These are phyloP conservation scores for Clarireedia monteithiana DNA, from an alignment of 2,329 filamentous ascomycete genomes.

Conservation along the genomic window DNA sequence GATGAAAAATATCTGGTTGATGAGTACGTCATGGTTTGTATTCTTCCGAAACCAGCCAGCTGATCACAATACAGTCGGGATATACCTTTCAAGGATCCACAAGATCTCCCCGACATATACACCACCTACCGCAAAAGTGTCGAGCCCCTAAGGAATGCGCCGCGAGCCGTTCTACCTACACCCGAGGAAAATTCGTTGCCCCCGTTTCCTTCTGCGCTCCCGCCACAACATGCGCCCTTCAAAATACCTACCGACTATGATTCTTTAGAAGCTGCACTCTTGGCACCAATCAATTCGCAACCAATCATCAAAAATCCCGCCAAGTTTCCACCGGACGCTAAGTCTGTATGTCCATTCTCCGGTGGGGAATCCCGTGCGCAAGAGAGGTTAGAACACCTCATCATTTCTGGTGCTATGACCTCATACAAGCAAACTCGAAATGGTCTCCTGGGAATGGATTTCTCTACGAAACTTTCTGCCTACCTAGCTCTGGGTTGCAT, in stretches of 20 bases:
- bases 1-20: slow-evolving; percentile 77
- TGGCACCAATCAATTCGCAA: slow-evolving; percentile 46
- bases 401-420: slow-evolving; percentile 52
- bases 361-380: slow-evolving; percentile 59
- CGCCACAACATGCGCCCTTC: slow-evolving; percentile 56
- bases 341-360: slow-evolving; percentile 56
- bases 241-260: slow-evolving; percentile 48
- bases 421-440: slow-evolving; percentile 66
- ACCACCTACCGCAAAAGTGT: slow-evolving; percentile 66
- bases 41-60: not conserved
- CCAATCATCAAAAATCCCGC: slow-evolving; percentile 45
- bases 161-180: slow-evolving; percentile 47
- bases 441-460: slow-evolving; percentile 60
- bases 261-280: slow-evolving; percentile 44
- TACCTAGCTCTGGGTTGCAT: slow-evolving; percentile 67
- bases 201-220: slow-evolving; percentile 46
- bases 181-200: slow-evolving; percentile 47
- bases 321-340: slow-evolving; percentile 41
- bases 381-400: slow-evolving; percentile 50
- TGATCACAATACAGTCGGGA: slow-evolving; percentile 47
- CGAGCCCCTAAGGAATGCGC: slow-evolving; percentile 60
- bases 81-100: slow-evolving; percentile 46
- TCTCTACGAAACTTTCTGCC: slow-evolving; percentile 68
- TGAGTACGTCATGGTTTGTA: slow-evolving; percentile 49
- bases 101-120: slow-evolving; percentile 65